Conservation (phyloP, 306 rosid genomes). For the Oemleria cerasiformis region DNA sequence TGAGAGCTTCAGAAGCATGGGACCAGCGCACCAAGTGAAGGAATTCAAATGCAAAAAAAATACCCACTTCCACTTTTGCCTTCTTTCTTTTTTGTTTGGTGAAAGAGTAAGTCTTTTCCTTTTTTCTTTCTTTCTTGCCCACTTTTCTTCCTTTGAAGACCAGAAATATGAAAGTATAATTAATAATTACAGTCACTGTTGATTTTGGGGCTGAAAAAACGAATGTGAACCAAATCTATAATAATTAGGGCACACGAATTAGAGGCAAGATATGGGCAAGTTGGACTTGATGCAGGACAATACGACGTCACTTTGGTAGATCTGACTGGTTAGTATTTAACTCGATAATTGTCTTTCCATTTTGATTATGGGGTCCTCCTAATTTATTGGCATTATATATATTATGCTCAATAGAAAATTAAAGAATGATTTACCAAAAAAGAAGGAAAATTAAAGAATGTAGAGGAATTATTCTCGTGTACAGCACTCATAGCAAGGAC, state of each 20-base stretch:
- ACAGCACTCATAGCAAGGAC: background rate
- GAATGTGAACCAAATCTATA: background rate
- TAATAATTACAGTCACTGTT: conserved; percentile 26
- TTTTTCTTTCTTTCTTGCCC: background rate
- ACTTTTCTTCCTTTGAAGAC: conserved; percentile 32
- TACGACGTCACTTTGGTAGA: conserved; percentile 11
- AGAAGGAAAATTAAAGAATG: background rate
- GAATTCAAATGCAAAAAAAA: conserved; percentile 42
- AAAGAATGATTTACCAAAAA: too few relatives aligned
- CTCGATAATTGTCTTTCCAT: conserved; percentile 17
- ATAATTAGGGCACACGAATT: background rate
- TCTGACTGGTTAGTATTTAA: background rate
- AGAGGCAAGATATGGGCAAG: background rate
- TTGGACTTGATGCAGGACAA: background rate
- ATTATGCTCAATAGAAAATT: background rate
- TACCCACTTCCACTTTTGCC: conserved; percentile 27
- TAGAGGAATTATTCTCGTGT: background rate
- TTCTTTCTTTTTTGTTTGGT: conserved; percentile 25
- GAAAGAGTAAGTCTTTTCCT: conserved; percentile 48
- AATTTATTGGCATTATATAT: background rate
- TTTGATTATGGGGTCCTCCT: conserved; percentile 13
- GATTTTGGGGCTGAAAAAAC: conserved; percentile 9
- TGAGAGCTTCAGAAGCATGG: conserved; percentile 14
- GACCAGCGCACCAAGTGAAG: conserved; percentile 17
- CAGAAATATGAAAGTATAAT: conserved; percentile 9